Base-by-base conservation (phyloP, 371 early-diverging fungal genomes). In the Syncephalis fuscata region DNA sequence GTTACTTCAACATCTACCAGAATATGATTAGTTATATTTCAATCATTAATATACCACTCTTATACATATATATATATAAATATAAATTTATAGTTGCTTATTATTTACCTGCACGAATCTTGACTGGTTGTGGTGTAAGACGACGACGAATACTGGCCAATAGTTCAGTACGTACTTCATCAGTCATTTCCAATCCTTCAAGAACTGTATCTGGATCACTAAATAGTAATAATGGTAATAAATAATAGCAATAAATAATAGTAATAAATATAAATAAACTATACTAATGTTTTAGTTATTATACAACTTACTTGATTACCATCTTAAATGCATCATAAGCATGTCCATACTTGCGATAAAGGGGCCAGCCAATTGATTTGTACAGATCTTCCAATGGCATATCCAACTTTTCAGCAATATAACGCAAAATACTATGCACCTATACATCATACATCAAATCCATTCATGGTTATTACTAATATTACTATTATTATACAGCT, bases 281-380 rank as follows among this genome's bases (percentile, higher is more conserved):
- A n/a, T 21, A 44, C 20, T 27, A 15, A 24, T 14, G 32, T 24
- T 2, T n/a, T 15, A 26, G 40, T 10, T 39, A n/a, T n/a, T n/a
- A n/a, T n/a, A n/a, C n/a, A n/a, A 63, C 71, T 62, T 75, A 88
- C 87, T 71, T 74, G 55, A 92, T 76, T 25, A 93, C 93, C 45
- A 85, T 58, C 73, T 95, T 93, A 73, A 98, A 98, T 3, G 90
- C 91, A 66, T 95, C 89, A 53, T 83, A 92, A 20, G 98, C 96
- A 62, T 96, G 98, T 14, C 98, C 98, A 66, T 87, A 97, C 72
- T 95, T 88, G 64, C 74, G 79, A 65, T 95, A 96, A 51, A 97
- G 74, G n/a, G 92, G 95, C 96, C 98, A 99, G 23, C 91, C 93
- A 61, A 94, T 77, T 49, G 74, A 59, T 51, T 80, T 73, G 65